Evolutionary conservation across 2,329 filamentous ascomycete species (phyloP).

Genomic region (Lojkania enalia): DNA sequence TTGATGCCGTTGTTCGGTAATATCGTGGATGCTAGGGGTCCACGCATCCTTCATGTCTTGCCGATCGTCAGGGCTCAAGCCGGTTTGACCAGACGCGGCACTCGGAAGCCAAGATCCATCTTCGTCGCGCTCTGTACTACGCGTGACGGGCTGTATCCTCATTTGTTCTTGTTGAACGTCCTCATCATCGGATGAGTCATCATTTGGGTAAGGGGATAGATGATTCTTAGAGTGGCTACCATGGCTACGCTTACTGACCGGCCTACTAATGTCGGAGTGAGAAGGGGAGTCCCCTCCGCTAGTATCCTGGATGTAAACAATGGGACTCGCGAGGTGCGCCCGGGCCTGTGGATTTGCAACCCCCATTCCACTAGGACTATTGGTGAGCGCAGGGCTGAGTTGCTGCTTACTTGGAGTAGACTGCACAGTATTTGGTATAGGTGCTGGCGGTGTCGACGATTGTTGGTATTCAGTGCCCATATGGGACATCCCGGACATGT

Average conservation of each 20-base stretch:
- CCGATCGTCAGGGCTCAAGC: constrained; percentile 53
- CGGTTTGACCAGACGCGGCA: constrained; percentile 46
- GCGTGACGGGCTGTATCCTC: constrained; percentile 33
- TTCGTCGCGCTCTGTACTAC: constrained; percentile 40
- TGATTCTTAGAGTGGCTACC: constrained; percentile 42
- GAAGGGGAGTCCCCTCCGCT: constrained; percentile 41
- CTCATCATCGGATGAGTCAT: constrained; percentile 39
- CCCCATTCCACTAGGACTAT: constrained; percentile 37
- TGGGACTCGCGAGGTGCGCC: constrained; percentile 42
- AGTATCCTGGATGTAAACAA: constrained; percentile 45
- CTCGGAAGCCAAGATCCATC: constrained; percentile 54
- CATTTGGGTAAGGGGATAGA: constrained; percentile 42
- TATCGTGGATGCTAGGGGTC: constrained; percentile 55
- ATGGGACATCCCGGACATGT: constrained; percentile 23
- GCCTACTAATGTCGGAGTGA: constrained; percentile 37
- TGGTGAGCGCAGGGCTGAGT: constrained; percentile 43
- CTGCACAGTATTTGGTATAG: constrained; percentile 22
- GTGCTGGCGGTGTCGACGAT: constrained; percentile 34
- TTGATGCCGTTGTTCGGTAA: constrained; percentile 51
- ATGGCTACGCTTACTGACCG: constrained; percentile 41
- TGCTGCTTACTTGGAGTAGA: constrained; percentile 41
- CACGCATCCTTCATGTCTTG: constrained; percentile 45
- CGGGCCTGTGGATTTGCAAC: constrained; percentile 32
- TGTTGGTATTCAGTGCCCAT: constrained; percentile 20
- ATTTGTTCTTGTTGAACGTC: constrained; percentile 22